A percentile compares a stretch with the other conserved stretches of the same genome.
Conservation (phyloP, 176 grass and related monocot genomes). For the Carex kokanica region DNA sequence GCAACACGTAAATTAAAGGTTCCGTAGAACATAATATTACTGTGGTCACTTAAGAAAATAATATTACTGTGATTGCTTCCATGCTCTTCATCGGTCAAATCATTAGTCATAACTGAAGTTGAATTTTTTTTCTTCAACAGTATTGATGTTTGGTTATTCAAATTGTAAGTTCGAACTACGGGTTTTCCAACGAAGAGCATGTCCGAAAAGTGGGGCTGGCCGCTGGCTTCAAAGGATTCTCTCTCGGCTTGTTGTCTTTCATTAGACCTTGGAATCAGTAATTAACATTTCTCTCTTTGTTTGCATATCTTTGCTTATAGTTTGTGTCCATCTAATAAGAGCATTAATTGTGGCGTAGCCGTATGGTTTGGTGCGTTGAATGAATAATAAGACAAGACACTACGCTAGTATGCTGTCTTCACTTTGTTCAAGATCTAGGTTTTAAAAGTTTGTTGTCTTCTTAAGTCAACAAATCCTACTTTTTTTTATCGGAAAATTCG, state of each 20-base stretch:
- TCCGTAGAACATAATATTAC: neutral
- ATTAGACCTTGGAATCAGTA: slow-evolving; percentile 14
- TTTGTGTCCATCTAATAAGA: slow-evolving; percentile 14
- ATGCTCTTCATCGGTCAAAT: neutral
- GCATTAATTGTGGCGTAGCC: slow-evolving; percentile 34
- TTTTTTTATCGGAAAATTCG: too few species aligned
- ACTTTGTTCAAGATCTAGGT: neutral
- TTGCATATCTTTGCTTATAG: slow-evolving; percentile 10
- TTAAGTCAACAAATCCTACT: neutral
- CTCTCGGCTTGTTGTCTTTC: slow-evolving; percentile 27
- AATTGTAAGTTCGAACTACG: neutral
- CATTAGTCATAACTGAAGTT: neutral
- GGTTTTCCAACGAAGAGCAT: slow-evolving; percentile 14
- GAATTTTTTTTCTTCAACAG: neutral
- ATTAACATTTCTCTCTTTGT: slow-evolving; percentile 21
- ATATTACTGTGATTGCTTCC: neutral
- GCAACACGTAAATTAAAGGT: too few species aligned
- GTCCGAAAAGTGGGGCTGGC: neutral
- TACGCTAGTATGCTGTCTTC: neutral
- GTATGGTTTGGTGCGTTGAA: slow-evolving; percentile 31
- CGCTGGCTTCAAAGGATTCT: slow-evolving; percentile 22
- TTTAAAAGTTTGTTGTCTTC: slow-evolving; percentile 23
- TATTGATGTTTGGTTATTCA: neutral
- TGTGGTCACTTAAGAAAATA: neutral
- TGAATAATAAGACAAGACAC: slow-evolving; percentile 3